Evolutionary conservation across 1,284 basidiomycete genomes (phyloP), one percentile per base, ranked within the genome.

Genomic region (Chiua sp.): DNA sequence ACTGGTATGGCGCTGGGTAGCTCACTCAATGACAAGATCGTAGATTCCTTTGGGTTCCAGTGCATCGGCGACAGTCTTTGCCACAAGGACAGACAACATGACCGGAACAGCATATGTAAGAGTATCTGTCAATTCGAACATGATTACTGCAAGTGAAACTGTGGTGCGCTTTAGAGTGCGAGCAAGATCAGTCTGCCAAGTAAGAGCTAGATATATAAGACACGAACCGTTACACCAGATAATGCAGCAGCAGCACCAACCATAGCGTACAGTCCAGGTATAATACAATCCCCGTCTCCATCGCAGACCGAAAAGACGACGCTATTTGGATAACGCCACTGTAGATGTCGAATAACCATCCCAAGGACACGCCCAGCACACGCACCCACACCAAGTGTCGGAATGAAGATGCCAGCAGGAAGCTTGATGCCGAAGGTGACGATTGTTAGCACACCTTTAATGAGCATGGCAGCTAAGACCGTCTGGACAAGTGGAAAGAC

Each of bases 71-170:
- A 94, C 87, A 0, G 96, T 96, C 80, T 98, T 98, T 32, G 96
- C 96, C 10, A 96, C 90, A 33, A 98, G 82, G 7, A 98, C 87
- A 10, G 89, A 81, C 49, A 98, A 75, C 93, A 98, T 98, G 64
- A 98, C 89, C 2, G 97, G 97, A 0, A 97, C 91, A n/a, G 87
- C 92, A 74, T 98, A 98, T 6, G 93, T 96, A 63, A 99, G 78
- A 2, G 94, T 96, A 63, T 95, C 92, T 1, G 96, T 99, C 51
- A 99, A 83, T 75, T 98, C 97, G 70, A 98, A 98, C 96, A 98
- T 95, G 77, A 98, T 98, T 56, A 98, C 96, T 3, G 94, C 96
- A 53, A 98, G 83, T 3, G 94, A 96, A 12, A 98, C 93, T 0
- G 94, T 95, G 18, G 92, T 93, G 42, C 93, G 82, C 88, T 91